Conservation (phyloP, 768 basidiomycete species). For the Mycena metata region DNA sequence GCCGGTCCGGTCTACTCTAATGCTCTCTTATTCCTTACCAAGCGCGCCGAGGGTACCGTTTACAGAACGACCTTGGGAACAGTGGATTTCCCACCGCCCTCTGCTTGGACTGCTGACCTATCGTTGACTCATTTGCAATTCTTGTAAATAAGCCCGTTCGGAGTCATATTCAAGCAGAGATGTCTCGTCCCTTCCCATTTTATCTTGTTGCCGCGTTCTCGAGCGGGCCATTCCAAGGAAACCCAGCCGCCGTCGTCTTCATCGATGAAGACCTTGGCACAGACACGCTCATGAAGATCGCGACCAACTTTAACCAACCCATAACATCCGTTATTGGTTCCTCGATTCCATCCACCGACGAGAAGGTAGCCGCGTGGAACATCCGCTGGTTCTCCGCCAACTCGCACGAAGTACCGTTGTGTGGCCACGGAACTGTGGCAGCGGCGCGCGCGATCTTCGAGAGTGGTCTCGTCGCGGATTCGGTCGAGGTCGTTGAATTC, state of each 20-base stretch:
- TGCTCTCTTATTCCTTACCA: too few species aligned
- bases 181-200: constrained; percentile 46
- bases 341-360: constrained; percentile 42
- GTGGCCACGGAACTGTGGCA: constrained; percentile 53
- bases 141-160: background rate
- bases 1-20: too few species aligned
- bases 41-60: too few species aligned
- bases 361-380: constrained; percentile 45
- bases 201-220: constrained; percentile 61
- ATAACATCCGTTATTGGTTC: constrained; percentile 52
- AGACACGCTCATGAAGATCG: constrained; percentile 50
- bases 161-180: constrained; percentile 8
- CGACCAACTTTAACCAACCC: constrained; percentile 62
- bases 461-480: constrained; percentile 43
- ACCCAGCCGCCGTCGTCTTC: constrained; percentile 60
- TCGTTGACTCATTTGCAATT: too few species aligned
- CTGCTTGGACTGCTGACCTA: too few species aligned
- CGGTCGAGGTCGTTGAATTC: constrained; percentile 51
- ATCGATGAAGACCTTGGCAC: constrained; percentile 46
- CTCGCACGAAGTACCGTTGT: constrained; percentile 44
- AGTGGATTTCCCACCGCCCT: too few species aligned
- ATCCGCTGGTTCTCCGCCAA: constrained; percentile 56
- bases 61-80: too few species aligned
- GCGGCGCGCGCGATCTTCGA: constrained; percentile 57
- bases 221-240: constrained; percentile 55